Percentiles rank a stretch among this genome's conserved stretches.
Evolutionary conservation across 495 filamentous ascomycete genomes (phyloP).

Genomic region (Hypoxylon fragiforme): DNA sequence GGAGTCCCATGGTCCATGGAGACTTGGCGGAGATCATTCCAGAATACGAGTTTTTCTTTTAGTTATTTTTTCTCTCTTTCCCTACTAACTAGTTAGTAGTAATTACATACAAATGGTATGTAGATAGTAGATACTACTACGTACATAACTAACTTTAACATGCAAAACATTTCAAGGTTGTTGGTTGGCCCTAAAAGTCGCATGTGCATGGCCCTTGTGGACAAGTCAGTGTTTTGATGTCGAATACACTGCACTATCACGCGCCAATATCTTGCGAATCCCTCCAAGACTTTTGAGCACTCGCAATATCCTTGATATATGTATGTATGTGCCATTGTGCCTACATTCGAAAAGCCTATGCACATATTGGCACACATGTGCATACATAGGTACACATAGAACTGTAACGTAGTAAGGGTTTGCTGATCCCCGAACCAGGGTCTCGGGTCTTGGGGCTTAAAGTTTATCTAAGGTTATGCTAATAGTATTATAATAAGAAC

Average conservation of each 20-base stretch:
- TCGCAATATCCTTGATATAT: too few relatives aligned
- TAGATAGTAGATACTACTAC: neutral
- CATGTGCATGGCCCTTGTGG: slow-evolving; percentile 3
- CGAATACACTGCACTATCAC: neutral
- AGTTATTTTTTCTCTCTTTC: neutral
- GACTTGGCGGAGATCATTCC: slow-evolving; percentile 24
- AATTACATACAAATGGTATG: slow-evolving; percentile 5
- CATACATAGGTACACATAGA: neutral
- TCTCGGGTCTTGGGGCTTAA: slow-evolving; percentile 15
- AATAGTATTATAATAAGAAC: too few relatives aligned
- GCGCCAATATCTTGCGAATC: too few relatives aligned
- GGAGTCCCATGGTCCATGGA: neutral
- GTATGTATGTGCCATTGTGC: too few relatives aligned
- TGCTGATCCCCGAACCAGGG: slow-evolving; percentile 27
- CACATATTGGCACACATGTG: too few relatives aligned
- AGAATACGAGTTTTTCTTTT: slow-evolving; percentile 30
- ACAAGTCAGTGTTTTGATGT: slow-evolving; percentile 15
- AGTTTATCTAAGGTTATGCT: too few relatives aligned
- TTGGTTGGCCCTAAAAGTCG: neutral
- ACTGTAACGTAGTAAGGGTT: slow-evolving; percentile 14
- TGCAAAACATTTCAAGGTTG: neutral
- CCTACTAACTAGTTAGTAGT: too few relatives aligned
- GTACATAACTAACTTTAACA: neutral
- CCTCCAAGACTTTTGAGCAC: too few relatives aligned
- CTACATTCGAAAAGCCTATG: too few relatives aligned